Evolutionary conservation across 2,329 filamentous ascomycete genomes (phyloP).

Genomic region (Ascochyta viciae-villosae): DNA sequence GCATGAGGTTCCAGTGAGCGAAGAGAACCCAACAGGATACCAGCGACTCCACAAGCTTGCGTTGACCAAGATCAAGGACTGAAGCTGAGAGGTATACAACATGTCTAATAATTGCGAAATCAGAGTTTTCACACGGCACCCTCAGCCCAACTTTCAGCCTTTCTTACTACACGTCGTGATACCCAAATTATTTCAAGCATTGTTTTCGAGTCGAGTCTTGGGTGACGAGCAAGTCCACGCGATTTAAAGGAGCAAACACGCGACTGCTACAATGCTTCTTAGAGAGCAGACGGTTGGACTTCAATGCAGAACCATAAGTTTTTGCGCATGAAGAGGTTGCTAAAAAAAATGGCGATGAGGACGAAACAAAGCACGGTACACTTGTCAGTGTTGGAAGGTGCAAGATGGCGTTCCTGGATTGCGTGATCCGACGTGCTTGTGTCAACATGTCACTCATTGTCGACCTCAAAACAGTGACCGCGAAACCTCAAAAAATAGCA

Average conservation of each 20-base stretch:
- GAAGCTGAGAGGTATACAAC: too few species aligned
- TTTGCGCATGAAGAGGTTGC: neutral
- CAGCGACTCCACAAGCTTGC: constrained; percentile 35
- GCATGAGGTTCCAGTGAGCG: constrained; percentile 21
- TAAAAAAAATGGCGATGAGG: neutral
- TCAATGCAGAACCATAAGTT: neutral
- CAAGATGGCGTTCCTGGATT: constrained; percentile 34
- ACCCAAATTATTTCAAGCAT: too few species aligned
- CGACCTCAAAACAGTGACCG: constrained; percentile 3
- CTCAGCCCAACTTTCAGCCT: too few species aligned
- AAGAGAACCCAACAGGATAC: constrained; percentile 25
- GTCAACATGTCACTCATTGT: constrained; percentile 31
- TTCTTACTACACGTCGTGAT: too few species aligned
- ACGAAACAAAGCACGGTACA: neutral
- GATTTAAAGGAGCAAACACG: too few species aligned
- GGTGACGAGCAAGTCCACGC: too few species aligned
- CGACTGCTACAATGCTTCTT: neutral
- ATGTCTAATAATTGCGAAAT: too few species aligned
- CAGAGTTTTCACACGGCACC: too few species aligned
- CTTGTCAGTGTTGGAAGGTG: constrained; percentile 17
- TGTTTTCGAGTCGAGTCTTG: too few species aligned
- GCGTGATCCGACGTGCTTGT: constrained; percentile 46
- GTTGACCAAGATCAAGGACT: constrained; percentile 25
- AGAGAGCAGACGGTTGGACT: neutral
- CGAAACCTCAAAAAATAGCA: neutral